These are phyloP conservation scores for Triticum urartu DNA, from an alignment of 176 grass and related monocot genomes.

Conservation along the genomic window DNA sequence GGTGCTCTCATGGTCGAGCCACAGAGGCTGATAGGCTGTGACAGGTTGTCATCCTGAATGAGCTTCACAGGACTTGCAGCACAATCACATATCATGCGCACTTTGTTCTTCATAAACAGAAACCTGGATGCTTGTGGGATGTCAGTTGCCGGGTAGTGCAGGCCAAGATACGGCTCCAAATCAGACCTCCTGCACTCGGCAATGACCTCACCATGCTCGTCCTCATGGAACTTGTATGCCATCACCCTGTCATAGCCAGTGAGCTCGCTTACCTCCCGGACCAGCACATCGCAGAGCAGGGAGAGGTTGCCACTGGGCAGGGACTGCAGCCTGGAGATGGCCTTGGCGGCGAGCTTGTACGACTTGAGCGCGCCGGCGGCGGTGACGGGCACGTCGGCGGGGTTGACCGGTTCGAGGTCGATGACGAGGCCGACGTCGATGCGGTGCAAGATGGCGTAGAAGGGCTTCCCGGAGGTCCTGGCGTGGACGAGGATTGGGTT, in stretches of 20 bases:
- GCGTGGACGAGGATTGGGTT: constrained; percentile 94
- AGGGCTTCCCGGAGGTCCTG: constrained; percentile 85
- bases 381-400: constrained; percentile 68
- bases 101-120: constrained; percentile 98
- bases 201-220: constrained; percentile 95
- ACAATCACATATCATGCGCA: constrained; percentile 88
- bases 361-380: constrained; percentile 83
- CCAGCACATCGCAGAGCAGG: constrained; percentile 85
- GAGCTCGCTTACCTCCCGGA: constrained; percentile 82
- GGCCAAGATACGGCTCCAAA: constrained; percentile 84
- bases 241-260: constrained; percentile 92
- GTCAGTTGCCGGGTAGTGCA: constrained; percentile 97
- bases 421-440: constrained; percentile 82
- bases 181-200: constrained; percentile 83
- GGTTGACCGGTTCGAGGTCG: constrained; percentile 89
- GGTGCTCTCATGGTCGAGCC: constrained; percentile 87
- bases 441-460: constrained; percentile 90
- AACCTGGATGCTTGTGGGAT: constrained; percentile 89
- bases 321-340: constrained; percentile 86
- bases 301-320: constrained; percentile 90
- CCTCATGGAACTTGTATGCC: constrained; percentile 96
- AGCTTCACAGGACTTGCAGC: constrained; percentile 58
- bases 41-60: constrained; percentile 69
- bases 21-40: constrained; percentile 64
- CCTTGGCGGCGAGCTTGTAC: constrained; percentile 92